phyloP scores from a whole-genome alignment of 441 rosid species.

The Erodium texanum region DNA sequence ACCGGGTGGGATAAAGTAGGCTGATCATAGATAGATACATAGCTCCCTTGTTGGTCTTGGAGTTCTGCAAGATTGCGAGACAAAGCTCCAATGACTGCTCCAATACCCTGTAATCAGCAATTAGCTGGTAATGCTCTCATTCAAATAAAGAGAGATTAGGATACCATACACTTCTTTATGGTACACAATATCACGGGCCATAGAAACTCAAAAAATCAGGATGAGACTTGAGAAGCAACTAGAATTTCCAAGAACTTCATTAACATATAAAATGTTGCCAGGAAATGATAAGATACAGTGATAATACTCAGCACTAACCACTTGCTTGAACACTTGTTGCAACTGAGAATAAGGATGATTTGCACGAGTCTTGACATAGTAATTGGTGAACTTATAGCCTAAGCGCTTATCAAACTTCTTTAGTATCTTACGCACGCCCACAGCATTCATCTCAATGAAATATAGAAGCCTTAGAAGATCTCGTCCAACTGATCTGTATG shows the following conservation, averaged over 20 bases:
- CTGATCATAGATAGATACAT: conserved; percentile 42
- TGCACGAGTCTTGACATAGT: conserved; percentile 46
- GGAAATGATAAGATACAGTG: conserved; percentile 1
- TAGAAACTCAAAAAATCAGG: neutral
- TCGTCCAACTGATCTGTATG: conserved; percentile 35
- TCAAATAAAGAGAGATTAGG: neutral
- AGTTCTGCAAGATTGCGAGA: conserved; percentile 45
- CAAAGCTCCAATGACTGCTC: conserved; percentile 46
- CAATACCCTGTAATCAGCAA: conserved; percentile 37
- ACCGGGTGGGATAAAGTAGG: conserved; percentile 42
- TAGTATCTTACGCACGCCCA: conserved; percentile 42
- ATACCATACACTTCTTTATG: conserved; percentile 10
- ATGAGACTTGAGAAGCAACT: neutral
- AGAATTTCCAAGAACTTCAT: neutral
- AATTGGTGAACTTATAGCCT: conserved; percentile 40
- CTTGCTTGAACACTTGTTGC: conserved; percentile 38
- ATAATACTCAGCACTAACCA: neutral
- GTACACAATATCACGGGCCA: conserved; percentile 13
- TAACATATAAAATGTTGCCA: neutral
- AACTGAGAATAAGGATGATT: conserved; percentile 50
- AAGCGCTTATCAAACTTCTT: conserved; percentile 51
- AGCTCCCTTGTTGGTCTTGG: conserved; percentile 32
- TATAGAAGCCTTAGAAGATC: conserved; percentile 41
- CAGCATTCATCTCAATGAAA: conserved; percentile 45
- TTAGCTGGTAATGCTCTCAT: conserved; percentile 11